Conservation (phyloP, 2,329 filamentous ascomycete species). For the Penicillium sp. region DNA sequence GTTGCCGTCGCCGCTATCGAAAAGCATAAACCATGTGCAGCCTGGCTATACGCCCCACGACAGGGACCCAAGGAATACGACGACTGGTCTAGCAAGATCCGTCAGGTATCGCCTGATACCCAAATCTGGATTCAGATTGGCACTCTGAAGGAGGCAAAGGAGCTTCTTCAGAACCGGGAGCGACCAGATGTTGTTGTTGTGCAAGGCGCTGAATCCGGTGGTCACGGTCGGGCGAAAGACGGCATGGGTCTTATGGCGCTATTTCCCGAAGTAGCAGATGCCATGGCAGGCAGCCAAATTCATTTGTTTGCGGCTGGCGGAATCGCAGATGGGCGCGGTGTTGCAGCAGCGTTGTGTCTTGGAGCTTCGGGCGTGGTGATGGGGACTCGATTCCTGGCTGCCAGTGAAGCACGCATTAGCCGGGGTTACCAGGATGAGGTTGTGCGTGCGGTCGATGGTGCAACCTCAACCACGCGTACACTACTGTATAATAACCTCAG, state of each 20-base stretch:
- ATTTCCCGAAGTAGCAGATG: constrained; percentile 54
- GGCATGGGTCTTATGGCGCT: constrained; percentile 53
- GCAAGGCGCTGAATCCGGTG: constrained; percentile 57
- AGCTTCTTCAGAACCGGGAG: constrained; percentile 37
- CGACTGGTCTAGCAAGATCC: constrained; percentile 49
- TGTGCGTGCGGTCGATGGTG: constrained; percentile 53
- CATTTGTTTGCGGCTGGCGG: constrained; percentile 55
- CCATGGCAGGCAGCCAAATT: constrained; percentile 38
- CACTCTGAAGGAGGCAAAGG: constrained; percentile 50
- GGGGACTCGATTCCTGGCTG: constrained; percentile 64
- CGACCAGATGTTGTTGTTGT: constrained; percentile 55
- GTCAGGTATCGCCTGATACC: constrained; percentile 43
- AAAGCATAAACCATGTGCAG: constrained; percentile 42
- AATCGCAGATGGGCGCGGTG: constrained; percentile 54
- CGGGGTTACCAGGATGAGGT: constrained; percentile 55
- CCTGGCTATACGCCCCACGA: constrained; percentile 45
- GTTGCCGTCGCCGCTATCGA: constrained; percentile 32
- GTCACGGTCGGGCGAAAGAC: constrained; percentile 51
- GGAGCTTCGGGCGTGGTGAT: constrained; percentile 58
- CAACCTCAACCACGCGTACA: constrained; percentile 51
- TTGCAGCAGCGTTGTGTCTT: constrained; percentile 51
- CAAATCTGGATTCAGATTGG: constrained; percentile 60
- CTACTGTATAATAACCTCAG: constrained; percentile 57
- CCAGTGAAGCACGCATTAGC: constrained; percentile 51
- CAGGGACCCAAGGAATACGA: constrained; percentile 37